Percentiles rank a stretch among this genome's conserved stretches.
Evolutionary conservation across 805 yeast species (phyloP).

Genomic region (Hanseniaspora clermontiae): DNA sequence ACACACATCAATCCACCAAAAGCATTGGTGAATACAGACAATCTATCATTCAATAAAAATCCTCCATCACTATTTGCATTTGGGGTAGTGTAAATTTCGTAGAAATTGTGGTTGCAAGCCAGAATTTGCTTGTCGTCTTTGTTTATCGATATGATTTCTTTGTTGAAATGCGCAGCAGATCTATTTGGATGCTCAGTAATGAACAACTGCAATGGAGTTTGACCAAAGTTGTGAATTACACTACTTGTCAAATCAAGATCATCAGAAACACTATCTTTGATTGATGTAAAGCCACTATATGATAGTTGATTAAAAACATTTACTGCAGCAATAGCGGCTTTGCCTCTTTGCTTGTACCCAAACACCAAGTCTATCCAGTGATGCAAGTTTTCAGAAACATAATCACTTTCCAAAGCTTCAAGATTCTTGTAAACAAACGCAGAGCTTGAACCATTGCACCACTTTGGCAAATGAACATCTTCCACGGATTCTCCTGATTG

Average conservation of each 20-base stretch:
- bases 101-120: too few relatives aligned
- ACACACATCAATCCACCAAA: not conserved
- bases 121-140: slow-evolving; percentile 17
- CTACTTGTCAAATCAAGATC: slow-evolving; percentile 63
- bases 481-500: slow-evolving; percentile 47
- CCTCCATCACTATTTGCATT: not conserved
- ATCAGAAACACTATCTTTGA: slow-evolving; percentile 62
- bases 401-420: slow-evolving; percentile 72
- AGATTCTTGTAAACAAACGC: slow-evolving; percentile 63
- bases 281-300: slow-evolving; percentile 69
- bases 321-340: slow-evolving; percentile 48
- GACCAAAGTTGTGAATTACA: slow-evolving; percentile 84
- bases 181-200: slow-evolving; percentile 47
- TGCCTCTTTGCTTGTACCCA: slow-evolving; percentile 69
- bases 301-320: slow-evolving; percentile 79
- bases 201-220: slow-evolving; percentile 69
- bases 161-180: slow-evolving; percentile 17
- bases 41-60: not conserved
- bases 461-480: slow-evolving; percentile 62
- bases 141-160: not conserved
- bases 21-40: not conserved
- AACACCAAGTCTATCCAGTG: slow-evolving; percentile 78
- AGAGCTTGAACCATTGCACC: slow-evolving; percentile 72
- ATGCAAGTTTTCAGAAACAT: slow-evolving; percentile 63
- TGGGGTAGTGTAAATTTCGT: not conserved